Evolutionary conservation across 2,329 filamentous ascomycete genomes (phyloP).

Genomic region (Myriosclerotinia scirpicola): DNA sequence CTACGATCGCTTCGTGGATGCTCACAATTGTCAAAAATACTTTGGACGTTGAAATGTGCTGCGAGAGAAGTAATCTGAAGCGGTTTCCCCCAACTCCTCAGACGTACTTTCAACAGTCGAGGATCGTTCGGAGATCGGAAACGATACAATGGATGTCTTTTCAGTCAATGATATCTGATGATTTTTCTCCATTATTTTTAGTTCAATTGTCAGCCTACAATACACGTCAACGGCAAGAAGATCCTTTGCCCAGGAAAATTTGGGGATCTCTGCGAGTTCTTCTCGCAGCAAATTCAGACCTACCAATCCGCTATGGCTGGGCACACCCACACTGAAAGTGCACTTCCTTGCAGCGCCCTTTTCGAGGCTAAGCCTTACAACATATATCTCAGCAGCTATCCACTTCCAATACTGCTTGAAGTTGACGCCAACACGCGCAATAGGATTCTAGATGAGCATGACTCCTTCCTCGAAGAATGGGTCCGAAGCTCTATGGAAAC

Average conservation of each 20-base stretch:
- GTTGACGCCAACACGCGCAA: constrained; percentile 4
- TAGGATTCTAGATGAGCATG: constrained; percentile 7
- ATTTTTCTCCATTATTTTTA: background rate
- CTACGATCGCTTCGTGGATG: too few species aligned
- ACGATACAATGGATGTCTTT: background rate
- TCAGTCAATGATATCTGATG: background rate
- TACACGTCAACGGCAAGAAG: constrained; percentile 15
- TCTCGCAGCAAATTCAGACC: constrained; percentile 10
- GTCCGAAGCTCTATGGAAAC: constrained; percentile 6
- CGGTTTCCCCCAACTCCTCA: too few species aligned
- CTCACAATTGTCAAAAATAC: too few species aligned
- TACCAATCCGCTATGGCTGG: constrained; percentile 9
- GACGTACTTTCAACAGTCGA: too few species aligned
- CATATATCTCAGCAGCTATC: constrained; percentile 8
- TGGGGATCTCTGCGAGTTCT: constrained; percentile 15
- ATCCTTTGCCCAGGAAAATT: constrained; percentile 7
- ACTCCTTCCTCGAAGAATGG: constrained; percentile 14
- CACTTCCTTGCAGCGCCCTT: constrained; percentile 13
- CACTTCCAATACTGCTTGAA: constrained; percentile 8
- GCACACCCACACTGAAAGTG: constrained; percentile 9
- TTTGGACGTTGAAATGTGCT: too few species aligned
- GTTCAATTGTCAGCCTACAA: background rate
- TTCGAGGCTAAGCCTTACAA: constrained; percentile 12
- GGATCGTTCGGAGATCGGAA: too few species aligned
- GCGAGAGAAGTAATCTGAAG: too few species aligned